Evolutionary conservation across 345 rosid genomes (phyloP), one percentile per base, ranked within the genome.

Genomic region (Euphorbia lathyris): DNA sequence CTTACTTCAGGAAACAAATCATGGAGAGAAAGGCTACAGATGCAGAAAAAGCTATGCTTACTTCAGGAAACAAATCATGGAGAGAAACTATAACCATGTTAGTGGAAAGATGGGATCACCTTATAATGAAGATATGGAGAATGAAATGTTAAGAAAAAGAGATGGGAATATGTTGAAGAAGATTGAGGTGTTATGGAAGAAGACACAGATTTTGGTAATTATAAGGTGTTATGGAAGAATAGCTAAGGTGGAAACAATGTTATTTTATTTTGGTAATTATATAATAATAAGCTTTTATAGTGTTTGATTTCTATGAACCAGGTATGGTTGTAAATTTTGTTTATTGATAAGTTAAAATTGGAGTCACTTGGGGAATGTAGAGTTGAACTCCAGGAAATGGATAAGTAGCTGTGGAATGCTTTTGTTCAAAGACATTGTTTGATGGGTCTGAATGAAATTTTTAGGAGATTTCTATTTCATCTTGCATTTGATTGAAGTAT

Each of bases 21-120:
- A n/a, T n/a, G n/a, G n/a, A n/a, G 99, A 86, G 99, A 80, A 95
- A 95, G 81, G 99, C 99, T 8, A 97, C 97, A 0, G 99, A 95
- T 81, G 92, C 92, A 7, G 99, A 97, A 0, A 89, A 93, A 9
- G 76, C 97, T 23, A 88, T 92, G 86, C 83, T 95, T 65, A 81
- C 95, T 20, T 72, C 85, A 13, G 88, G 88, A 64, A 91, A 84
- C 75, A 83, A 86, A 3, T 79, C 13, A 79, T 70, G 40, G 92
- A 91, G 68, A 82, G 87, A 80, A 66, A 38, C 72, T 87, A 84
- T 58, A 82, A 76, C 58, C 79, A 87, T n/a, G 72, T 81, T 25
- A 65, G 66, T 13, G 78, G 90, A 50, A 79, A 72, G 4, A 70
- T 77, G 48, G 81, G 76, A 55, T 91, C 98, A 0, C 92, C 94